Percentiles rank a stretch among this genome's conserved stretches.
Conservation (phyloP, 2,329 filamentous ascomycete genomes). For the Penicillium hesseltinei region DNA sequence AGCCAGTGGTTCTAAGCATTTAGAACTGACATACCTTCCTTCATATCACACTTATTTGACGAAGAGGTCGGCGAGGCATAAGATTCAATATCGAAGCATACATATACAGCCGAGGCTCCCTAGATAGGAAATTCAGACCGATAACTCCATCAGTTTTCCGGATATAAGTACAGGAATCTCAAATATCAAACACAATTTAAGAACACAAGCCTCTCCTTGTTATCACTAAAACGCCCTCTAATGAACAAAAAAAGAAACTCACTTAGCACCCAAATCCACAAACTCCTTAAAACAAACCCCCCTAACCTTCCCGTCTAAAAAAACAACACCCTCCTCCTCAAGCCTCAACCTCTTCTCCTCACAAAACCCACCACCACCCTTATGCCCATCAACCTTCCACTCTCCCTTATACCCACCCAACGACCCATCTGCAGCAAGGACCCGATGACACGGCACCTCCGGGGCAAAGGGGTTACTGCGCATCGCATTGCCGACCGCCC, state of each 20-base stretch:
- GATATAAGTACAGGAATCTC: background rate
- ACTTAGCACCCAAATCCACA: conserved; percentile 22
- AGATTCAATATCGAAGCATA: too few species aligned
- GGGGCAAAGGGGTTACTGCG: conserved; percentile 79
- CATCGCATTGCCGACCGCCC: conserved; percentile 75
- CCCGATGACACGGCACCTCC: conserved; percentile 75
- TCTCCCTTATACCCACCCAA: conserved; percentile 54
- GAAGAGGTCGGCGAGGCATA: background rate
- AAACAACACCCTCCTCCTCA: conserved; percentile 36
- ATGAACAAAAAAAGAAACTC: background rate
- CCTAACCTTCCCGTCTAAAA: conserved; percentile 28
- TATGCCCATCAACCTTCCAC: conserved; percentile 48
- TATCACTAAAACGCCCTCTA: background rate
- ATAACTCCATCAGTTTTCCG: background rate
- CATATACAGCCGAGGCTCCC: background rate
- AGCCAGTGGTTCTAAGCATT: too few species aligned
- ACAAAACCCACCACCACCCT: conserved; percentile 30
- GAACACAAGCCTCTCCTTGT: background rate
- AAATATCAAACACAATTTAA: background rate
- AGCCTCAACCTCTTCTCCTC: conserved; percentile 38
- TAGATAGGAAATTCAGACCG: background rate
- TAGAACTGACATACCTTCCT: background rate
- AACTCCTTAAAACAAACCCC: conserved; percentile 38
- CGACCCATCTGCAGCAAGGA: conserved; percentile 68
- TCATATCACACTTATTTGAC: background rate